phyloP scores from a whole-genome alignment of 257 asterid genomes.

The Jaltomata sinuosa region DNA sequence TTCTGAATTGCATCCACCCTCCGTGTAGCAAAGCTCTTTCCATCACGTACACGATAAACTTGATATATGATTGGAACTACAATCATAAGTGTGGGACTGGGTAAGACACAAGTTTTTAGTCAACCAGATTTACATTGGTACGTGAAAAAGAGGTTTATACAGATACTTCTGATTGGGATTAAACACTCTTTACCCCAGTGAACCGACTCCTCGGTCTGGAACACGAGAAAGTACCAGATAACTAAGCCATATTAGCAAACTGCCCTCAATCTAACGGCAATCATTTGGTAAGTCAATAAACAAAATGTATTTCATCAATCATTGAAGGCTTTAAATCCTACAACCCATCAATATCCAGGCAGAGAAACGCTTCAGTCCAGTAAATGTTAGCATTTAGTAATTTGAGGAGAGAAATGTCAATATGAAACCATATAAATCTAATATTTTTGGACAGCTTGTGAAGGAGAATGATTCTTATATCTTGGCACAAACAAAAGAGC shows the following conservation, averaged over 20 bases:
- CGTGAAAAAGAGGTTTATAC: neutral
- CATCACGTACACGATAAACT: conserved; percentile 90
- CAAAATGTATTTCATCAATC: neutral
- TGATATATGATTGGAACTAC: conserved; percentile 92
- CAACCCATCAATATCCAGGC: neutral
- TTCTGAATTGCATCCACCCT: conserved; percentile 94
- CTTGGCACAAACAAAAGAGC: neutral
- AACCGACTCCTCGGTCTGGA: neutral
- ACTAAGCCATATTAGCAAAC: neutral
- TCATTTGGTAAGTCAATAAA: neutral
- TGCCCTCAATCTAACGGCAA: neutral
- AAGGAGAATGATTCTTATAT: neutral
- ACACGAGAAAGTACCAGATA: neutral
- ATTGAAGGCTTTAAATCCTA: neutral
- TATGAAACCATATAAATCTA: neutral
- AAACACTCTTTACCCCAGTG: neutral
- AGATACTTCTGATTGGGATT: neutral
- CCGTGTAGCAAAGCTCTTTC: conserved; percentile 96
- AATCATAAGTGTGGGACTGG: conserved; percentile 6
- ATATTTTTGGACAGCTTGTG: neutral
- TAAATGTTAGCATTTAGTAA: neutral
- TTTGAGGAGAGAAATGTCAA: neutral
- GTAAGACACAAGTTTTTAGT: neutral
- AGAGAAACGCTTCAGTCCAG: neutral
- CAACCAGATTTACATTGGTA: neutral